Evolutionary conservation across 805 yeast genomes (phyloP).

Genomic region (Hanseniaspora pseudoguilliermondii): DNA sequence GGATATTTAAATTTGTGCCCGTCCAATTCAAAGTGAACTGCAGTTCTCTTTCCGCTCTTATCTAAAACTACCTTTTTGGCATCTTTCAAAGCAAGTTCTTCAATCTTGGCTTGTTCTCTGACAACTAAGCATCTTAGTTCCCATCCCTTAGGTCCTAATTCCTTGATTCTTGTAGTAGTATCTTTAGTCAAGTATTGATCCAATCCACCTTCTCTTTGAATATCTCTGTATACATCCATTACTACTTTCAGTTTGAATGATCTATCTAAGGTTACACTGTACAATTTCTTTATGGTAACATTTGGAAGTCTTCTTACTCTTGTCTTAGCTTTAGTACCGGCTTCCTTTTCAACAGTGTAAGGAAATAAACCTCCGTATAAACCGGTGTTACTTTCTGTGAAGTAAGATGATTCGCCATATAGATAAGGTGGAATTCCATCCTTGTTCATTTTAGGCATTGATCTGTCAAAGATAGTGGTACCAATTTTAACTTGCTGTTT

Average conservation of each 20-base stretch:
- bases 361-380: slow-evolving; percentile 81
- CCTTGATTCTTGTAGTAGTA: slow-evolving; percentile 79
- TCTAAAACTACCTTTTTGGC: slow-evolving; percentile 26
- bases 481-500: background rate
- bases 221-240: slow-evolving; percentile 71
- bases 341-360: slow-evolving; percentile 60
- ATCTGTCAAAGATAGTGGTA: background rate
- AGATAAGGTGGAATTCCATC: slow-evolving; percentile 45
- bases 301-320: slow-evolving; percentile 76
- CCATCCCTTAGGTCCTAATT: slow-evolving; percentile 90
- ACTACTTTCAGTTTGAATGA: slow-evolving; percentile 50
- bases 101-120: slow-evolving; percentile 17
- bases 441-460: background rate
- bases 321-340: slow-evolving; percentile 63
- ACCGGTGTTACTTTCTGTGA: slow-evolving; percentile 78
- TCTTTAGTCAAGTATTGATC: slow-evolving; percentile 81
- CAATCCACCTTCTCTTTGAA: slow-evolving; percentile 87
- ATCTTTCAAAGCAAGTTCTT: slow-evolving; percentile 31
- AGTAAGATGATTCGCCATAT: slow-evolving; percentile 64
- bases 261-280: slow-evolving; percentile 68
- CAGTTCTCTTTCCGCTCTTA: slow-evolving; percentile 22
- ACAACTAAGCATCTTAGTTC: slow-evolving; percentile 65
- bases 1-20: slow-evolving; percentile 5
- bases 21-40: slow-evolving; percentile 13
- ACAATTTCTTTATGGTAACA: slow-evolving; percentile 57